Evolutionary conservation across 768 basidiomycete genomes (phyloP).

Genomic region (Auriscalpium microsporum): DNA sequence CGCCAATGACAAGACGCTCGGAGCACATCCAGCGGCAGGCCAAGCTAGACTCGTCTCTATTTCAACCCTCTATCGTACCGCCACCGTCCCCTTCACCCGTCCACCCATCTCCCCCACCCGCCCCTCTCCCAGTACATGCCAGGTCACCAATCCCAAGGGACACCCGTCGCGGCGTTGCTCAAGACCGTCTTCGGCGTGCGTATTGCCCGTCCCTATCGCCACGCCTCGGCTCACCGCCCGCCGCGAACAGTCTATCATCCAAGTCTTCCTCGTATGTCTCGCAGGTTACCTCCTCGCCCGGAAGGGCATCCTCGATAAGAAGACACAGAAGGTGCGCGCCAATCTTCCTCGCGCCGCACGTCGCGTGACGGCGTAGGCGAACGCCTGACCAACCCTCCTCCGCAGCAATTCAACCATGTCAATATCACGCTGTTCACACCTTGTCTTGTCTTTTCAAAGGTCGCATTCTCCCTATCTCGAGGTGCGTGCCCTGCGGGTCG

Average conservation of each 20-base stretch:
- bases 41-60: neutral
- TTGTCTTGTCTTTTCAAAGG: constrained; percentile 85
- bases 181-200: constrained; percentile 52
- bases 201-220: neutral
- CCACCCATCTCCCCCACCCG: constrained; percentile 3
- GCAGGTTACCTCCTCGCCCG: constrained; percentile 77
- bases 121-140: neutral
- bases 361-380: neutral
- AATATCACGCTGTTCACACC: constrained; percentile 89
- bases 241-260: constrained; percentile 62
- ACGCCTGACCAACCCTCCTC: too few species aligned
- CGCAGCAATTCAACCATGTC: constrained; percentile 65
- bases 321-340: constrained; percentile 68
- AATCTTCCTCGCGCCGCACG: neutral
- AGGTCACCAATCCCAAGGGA: neutral
- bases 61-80: neutral
- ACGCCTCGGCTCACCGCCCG: neutral
- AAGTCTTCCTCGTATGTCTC: constrained; percentile 81
- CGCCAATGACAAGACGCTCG: neutral
- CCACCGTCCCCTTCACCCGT: neutral
- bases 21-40: neutral
- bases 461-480: constrained; percentile 79
- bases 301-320: constrained; percentile 78
- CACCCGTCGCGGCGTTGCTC: constrained; percentile 34
- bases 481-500: constrained; percentile 29